Percentiles rank a stretch among this genome's conserved stretches.
These are phyloP conservation scores for Citrus glauca DNA, from an alignment of 345 rosid genomes.

Conservation along the genomic window DNA sequence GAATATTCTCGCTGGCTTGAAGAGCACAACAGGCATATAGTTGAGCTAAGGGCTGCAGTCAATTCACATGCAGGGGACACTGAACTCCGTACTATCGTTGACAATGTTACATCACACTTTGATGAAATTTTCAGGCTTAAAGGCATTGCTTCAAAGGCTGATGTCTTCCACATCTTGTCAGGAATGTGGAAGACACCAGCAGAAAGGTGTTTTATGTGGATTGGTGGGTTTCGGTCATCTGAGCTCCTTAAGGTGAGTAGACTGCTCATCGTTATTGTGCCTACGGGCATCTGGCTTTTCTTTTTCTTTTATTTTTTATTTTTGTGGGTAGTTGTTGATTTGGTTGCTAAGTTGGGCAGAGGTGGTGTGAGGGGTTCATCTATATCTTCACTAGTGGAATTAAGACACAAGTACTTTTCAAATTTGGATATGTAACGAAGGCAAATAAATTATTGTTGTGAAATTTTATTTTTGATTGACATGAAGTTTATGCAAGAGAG, in stretches of 20 bases:
- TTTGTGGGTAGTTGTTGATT: neutral
- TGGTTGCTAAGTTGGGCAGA: slow-evolving; percentile 1
- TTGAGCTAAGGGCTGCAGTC: slow-evolving; percentile 83
- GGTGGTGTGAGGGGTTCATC: neutral
- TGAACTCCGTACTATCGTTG: slow-evolving; percentile 79
- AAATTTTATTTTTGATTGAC: neutral
- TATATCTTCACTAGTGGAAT: neutral
- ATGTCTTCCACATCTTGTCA: slow-evolving; percentile 88
- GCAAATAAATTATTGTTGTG: neutral
- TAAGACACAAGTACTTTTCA: neutral
- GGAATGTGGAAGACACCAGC: slow-evolving; percentile 99
- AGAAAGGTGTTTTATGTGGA: slow-evolving; percentile 92
- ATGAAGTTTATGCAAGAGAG: neutral
- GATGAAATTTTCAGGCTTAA: slow-evolving; percentile 81
- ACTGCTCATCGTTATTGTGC: neutral
- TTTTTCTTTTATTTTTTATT: neutral
- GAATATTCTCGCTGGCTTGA: slow-evolving; percentile 89
- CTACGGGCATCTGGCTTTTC: slow-evolving; percentile 1
- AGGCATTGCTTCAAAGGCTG: slow-evolving; percentile 80
- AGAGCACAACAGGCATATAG: slow-evolving; percentile 68
- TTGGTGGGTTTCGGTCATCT: slow-evolving; percentile 94
- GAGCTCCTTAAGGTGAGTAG: slow-evolving; percentile 78
- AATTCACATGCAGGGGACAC: slow-evolving; percentile 84
- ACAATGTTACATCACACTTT: slow-evolving; percentile 56
- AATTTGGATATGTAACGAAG: neutral